phyloP scores from a whole-genome alignment of 768 basidiomycete species.

The Tricholoma bakamatsutake region DNA sequence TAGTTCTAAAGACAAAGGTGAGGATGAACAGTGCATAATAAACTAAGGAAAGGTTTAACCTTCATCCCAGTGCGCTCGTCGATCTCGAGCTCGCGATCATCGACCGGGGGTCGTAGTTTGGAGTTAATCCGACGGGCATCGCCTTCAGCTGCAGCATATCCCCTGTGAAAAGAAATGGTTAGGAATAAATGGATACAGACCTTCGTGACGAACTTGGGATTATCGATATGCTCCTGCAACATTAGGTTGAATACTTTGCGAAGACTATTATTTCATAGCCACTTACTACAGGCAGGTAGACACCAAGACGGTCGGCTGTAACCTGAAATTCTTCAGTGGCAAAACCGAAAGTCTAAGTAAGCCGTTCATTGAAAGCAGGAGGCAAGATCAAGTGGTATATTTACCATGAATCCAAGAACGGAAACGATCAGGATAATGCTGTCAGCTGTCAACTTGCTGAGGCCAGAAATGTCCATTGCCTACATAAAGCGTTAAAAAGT shows the following conservation, averaged over 20 bases:
- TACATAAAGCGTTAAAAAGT: conserved; percentile 16
- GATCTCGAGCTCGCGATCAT: conserved; percentile 66
- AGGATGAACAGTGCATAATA: background rate
- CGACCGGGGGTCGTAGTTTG: conserved; percentile 69
- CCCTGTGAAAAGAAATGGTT: conserved; percentile 29
- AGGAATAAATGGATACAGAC: background rate
- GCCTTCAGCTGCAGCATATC: conserved; percentile 62
- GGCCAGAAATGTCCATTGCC: conserved; percentile 68
- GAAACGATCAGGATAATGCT: conserved; percentile 57
- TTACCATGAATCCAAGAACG: conserved; percentile 53
- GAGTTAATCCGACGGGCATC: conserved; percentile 70
- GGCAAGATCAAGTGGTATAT: background rate
- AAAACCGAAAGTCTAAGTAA: conserved; percentile 50
- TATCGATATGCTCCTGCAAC: conserved; percentile 67
- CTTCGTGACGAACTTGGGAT: conserved; percentile 49
- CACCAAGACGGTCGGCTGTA: conserved; percentile 65
- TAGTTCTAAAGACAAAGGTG: conserved; percentile 46
- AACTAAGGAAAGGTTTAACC: conserved; percentile 24
- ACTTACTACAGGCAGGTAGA: conserved; percentile 66
- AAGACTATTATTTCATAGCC: background rate
- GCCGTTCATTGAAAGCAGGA: background rate
- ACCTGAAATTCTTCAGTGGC: conserved; percentile 67
- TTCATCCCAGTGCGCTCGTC: conserved; percentile 80
- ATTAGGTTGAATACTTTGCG: background rate
- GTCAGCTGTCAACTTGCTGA: conserved; percentile 59